Evolutionary conservation across 2,329 filamentous ascomycete genomes (phyloP).

Genomic region (Alternaria sp.): DNA sequence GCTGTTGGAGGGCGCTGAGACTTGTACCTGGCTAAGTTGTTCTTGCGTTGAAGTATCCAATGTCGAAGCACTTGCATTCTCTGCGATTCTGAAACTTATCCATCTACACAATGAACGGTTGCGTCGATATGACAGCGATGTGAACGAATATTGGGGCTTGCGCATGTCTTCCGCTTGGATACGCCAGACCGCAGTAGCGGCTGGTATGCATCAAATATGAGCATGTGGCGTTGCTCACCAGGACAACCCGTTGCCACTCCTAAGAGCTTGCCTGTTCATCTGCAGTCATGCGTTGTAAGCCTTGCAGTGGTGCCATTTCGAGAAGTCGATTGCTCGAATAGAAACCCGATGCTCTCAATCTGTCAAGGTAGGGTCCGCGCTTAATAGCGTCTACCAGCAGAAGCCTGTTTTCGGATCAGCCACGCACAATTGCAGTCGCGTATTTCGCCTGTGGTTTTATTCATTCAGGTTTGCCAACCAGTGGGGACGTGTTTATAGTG

Average conservation of each 20-base stretch:
- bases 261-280: not conserved
- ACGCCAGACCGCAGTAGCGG: not conserved
- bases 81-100: not conserved
- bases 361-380: conserved; percentile 1
- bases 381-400: not conserved
- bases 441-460: not conserved
- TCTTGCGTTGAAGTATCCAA: not conserved
- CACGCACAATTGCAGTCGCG: not conserved
- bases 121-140: not conserved
- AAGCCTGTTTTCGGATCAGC: not conserved
- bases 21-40: not conserved
- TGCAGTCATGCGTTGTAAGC: not conserved
- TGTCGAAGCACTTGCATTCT: not conserved
- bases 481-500: not conserved
- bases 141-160: not conserved
- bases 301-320: conserved; percentile 1
- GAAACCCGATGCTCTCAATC: not conserved
- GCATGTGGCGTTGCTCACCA: conserved; percentile 1
- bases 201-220: not conserved
- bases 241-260: not conserved
- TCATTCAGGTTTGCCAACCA: not conserved
- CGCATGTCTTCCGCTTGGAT: not conserved
- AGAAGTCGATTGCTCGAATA: conserved; percentile 5
- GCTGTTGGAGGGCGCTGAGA: not conserved
- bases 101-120: not conserved